Evolutionary conservation across 371 early-diverging fungal species (phyloP), one percentile per base, ranked within the genome.

Genomic region (Apophysomyces trapeziformis): DNA sequence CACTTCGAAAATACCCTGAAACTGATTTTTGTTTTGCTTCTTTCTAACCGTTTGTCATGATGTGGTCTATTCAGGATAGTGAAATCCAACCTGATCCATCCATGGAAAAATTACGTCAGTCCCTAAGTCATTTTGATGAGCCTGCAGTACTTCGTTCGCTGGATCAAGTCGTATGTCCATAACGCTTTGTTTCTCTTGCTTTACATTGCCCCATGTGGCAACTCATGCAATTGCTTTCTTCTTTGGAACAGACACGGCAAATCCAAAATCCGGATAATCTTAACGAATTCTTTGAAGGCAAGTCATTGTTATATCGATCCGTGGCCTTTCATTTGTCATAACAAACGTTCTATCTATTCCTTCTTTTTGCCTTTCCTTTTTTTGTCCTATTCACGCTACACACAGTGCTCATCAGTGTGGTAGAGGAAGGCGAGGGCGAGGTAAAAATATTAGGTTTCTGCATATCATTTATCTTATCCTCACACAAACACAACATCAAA

Each of bases 261-360:
- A 63, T 63, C 18, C 63, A 63, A 56, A 63, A 47, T 12, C 63
- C 63, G 21, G 63, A 63, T 21, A 47, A 57, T 46, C 50, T 63
- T 11, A 38, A 63, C 57, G 56, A 63, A 39, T 57, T 63, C 41
- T 56, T 63, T 41, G 26, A 37, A 39, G 37, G 63, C 57, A 56
- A 38, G 63, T 63, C 21, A 50, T 45, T 43, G 50, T 16, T 8
- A 16, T 12, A 63, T 39, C 12, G 18, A 38, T 38, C 16, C 13
- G 32, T 54, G 16, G 37, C 14, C 50, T 4, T 14, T 18, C 35
- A 26, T 26, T 26, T 26, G 32, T 26, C 32, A 26, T 26, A 26
- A 26, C 32, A 26, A 26, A 26, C 32, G 32, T 26, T 26, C 32
- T 26, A 26, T 26, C 32, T 26, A 26, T 26, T 26, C 32, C 32